Percentiles rank a stretch among this genome's conserved stretches.
phyloP scores from a whole-genome alignment of 345 rosid genomes.

The Citropsis articulata region DNA sequence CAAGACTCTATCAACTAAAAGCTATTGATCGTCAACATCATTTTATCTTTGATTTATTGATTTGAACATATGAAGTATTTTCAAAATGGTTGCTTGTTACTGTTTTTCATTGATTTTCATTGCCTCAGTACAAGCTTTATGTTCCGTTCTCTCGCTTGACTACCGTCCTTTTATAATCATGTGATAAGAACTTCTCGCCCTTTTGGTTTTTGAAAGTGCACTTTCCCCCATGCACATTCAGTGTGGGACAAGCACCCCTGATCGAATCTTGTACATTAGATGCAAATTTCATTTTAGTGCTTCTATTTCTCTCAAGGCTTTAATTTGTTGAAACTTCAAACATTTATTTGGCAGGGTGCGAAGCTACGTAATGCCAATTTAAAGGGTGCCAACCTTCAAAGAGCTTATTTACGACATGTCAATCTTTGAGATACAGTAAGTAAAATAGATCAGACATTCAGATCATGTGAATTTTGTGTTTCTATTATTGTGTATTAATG shows the following conservation, averaged over 20 bases:
- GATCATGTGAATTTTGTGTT: not conserved
- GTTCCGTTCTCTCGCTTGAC: not conserved
- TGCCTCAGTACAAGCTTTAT: not conserved
- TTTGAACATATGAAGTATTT: not conserved
- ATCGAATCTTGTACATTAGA: no score
- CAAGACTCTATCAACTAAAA: not conserved
- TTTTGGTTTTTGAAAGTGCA: not conserved
- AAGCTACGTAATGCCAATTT: slow-evolving; percentile 79
- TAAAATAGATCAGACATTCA: not conserved
- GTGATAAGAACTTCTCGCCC: not conserved
- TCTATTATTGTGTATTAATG: not conserved
- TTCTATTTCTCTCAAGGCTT: not conserved
- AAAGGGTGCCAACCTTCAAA: slow-evolving; percentile 87
- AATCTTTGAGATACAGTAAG: slow-evolving; percentile 85
- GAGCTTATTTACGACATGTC: slow-evolving; percentile 85
- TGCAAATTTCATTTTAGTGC: not conserved
- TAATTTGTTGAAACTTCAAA: slow-evolving; percentile 4
- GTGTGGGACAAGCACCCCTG: not conserved
- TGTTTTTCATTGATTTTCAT: not conserved
- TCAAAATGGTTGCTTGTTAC: not conserved
- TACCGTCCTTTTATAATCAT: no score
- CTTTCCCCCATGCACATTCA: not conserved
- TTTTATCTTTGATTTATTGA: not conserved
- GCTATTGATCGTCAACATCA: not conserved
- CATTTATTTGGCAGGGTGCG: slow-evolving; percentile 60